phyloP scores from a whole-genome alignment of 2,329 filamentous ascomycete genomes.

The Chalaropsis thielavioides region DNA sequence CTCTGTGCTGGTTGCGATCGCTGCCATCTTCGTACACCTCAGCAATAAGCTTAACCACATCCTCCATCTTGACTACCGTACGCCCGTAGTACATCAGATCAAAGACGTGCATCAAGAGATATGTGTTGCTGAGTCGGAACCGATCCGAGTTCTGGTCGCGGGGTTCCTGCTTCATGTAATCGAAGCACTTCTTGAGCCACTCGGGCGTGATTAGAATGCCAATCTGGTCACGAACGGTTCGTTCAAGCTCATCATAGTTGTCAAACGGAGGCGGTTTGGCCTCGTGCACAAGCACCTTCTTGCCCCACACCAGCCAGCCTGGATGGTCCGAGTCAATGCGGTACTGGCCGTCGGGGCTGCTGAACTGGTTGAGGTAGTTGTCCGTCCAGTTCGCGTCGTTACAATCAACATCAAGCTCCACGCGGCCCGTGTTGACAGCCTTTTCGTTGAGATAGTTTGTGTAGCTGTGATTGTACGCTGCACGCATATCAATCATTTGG shows the following conservation, averaged over 20 bases:
- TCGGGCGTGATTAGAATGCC: slow-evolving; percentile 64
- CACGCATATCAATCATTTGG: slow-evolving; percentile 73
- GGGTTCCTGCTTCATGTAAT: slow-evolving; percentile 90
- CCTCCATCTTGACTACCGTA: slow-evolving; percentile 66
- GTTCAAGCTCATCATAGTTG: slow-evolving; percentile 69
- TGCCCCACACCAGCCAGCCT: slow-evolving; percentile 93
- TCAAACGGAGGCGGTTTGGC: slow-evolving; percentile 54
- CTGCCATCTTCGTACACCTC: slow-evolving; percentile 80
- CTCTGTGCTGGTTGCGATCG: slow-evolving; percentile 94
- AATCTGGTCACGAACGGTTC: slow-evolving; percentile 58
- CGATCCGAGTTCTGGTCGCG: slow-evolving; percentile 67
- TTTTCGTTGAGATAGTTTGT: slow-evolving; percentile 53
- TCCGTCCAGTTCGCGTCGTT: slow-evolving; percentile 67
- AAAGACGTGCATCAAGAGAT: slow-evolving; percentile 78
- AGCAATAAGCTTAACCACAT: slow-evolving; percentile 67
- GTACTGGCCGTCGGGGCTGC: slow-evolving; percentile 58
- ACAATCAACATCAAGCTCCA: slow-evolving; percentile 57
- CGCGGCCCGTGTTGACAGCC: slow-evolving; percentile 52
- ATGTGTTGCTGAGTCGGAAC: slow-evolving; percentile 77
- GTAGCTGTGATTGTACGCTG: slow-evolving; percentile 74
- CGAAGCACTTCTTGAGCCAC: slow-evolving; percentile 81
- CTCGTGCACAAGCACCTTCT: slow-evolving; percentile 66
- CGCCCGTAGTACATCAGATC: slow-evolving; percentile 73
- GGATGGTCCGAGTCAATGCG: slow-evolving; percentile 86
- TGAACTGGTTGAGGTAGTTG: slow-evolving; percentile 64